Conservation (phyloP, 2,329 filamentous ascomycete genomes). For the Penicillium paneum region DNA sequence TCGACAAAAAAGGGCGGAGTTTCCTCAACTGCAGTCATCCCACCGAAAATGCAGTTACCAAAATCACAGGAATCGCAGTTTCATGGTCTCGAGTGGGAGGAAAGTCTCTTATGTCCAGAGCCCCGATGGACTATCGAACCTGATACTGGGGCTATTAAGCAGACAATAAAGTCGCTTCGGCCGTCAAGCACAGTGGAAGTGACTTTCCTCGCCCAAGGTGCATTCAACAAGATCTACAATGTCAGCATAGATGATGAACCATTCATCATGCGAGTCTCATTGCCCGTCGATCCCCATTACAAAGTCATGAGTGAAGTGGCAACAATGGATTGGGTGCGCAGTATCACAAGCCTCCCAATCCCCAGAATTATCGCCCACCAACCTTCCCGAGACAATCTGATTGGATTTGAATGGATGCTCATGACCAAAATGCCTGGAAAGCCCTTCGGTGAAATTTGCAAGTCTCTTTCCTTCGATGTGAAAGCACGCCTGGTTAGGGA, state of each 20-base stretch:
- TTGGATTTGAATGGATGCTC: constrained; percentile 21
- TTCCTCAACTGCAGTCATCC: too few relatives aligned
- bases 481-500: constrained; percentile 5
- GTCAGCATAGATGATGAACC: neutral
- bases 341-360: constrained; percentile 9
- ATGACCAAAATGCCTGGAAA: constrained; percentile 13
- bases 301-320: constrained; percentile 15
- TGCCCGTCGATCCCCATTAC: constrained; percentile 10
- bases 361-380: constrained; percentile 14
- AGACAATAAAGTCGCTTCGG: neutral
- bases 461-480: constrained; percentile 2
- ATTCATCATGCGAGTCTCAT: constrained; percentile 10
- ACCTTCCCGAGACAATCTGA: constrained; percentile 9
- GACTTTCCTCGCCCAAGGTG: neutral
- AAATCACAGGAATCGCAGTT: neutral
- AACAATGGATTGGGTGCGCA: constrained; percentile 12
- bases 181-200: neutral
- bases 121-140: neutral
- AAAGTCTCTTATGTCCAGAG: neutral
- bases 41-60: neutral
- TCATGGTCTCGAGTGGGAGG: neutral
- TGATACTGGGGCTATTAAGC: neutral
- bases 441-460: constrained; percentile 1
- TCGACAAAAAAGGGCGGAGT: too few relatives aligned
- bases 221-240: neutral